phyloP scores from a whole-genome alignment of 2,329 filamentous ascomycete species.

The Aureobasidium sp. region DNA sequence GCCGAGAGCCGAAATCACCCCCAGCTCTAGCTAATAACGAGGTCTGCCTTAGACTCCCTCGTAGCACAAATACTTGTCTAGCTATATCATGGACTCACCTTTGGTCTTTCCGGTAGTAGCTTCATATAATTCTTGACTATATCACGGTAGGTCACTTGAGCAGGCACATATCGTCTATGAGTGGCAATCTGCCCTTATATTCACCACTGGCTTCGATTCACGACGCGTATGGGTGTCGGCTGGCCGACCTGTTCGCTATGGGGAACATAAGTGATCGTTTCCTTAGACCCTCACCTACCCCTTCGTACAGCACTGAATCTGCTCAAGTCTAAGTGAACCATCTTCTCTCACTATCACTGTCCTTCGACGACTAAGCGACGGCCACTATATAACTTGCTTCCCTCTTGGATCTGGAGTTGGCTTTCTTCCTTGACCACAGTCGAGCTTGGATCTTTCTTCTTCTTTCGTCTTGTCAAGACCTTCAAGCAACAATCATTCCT shows the following conservation, averaged over 20 bases:
- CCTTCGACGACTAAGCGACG: not conserved
- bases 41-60: too few relatives aligned
- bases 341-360: not conserved
- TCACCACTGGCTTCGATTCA: too few relatives aligned
- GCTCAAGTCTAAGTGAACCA: not conserved
- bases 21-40: too few relatives aligned
- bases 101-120: too few relatives aligned
- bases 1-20: not conserved
- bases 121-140: too few relatives aligned
- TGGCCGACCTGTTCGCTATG: not conserved
- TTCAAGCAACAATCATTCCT: not conserved
- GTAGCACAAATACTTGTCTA: not conserved
- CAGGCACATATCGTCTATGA: too few relatives aligned
- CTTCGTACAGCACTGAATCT: not conserved
- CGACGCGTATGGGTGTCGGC: not conserved
- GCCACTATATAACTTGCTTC: not conserved
- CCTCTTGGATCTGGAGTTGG: not conserved
- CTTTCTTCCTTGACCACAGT: not conserved
- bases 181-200: too few relatives aligned
- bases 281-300: not conserved
- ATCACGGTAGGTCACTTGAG: too few relatives aligned
- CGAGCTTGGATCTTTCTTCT: not conserved
- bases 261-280: not conserved
- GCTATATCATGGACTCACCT: too few relatives aligned
- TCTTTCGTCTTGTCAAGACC: not conserved